phyloP scores from a whole-genome alignment of 2,329 filamentous ascomycete species.

The Aspergillus tubingensis region DNA sequence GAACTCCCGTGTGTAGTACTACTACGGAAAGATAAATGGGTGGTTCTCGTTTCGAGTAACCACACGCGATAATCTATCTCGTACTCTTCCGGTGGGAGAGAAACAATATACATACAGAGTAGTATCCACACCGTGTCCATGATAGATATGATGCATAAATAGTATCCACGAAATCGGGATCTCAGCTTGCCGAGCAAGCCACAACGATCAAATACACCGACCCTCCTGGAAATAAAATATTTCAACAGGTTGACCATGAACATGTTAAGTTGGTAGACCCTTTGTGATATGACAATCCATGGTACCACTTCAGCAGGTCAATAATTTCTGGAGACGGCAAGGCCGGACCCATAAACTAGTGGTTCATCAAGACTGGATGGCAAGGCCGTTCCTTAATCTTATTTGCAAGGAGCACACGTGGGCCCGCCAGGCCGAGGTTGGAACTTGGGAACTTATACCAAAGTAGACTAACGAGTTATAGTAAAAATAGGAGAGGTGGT shows the following conservation, averaged over 20 bases:
- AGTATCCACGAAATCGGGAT: too few species aligned
- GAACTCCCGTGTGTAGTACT: too few species aligned
- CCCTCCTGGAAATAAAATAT: neutral
- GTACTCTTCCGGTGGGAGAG: neutral
- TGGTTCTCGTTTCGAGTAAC: too few species aligned
- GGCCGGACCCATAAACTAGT: constrained; percentile 20
- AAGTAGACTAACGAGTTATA: too few species aligned
- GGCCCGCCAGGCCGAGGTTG: constrained; percentile 2
- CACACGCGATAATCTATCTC: neutral
- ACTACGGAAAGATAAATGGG: too few species aligned
- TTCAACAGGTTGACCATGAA: neutral
- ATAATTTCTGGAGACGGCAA: constrained; percentile 16
- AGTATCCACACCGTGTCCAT: too few species aligned
- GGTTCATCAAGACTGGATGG: constrained; percentile 17
- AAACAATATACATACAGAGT: too few species aligned
- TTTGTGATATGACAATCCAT: neutral
- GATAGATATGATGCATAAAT: too few species aligned
- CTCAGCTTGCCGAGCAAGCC: neutral
- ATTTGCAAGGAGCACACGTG: constrained; percentile 23
- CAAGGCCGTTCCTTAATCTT: constrained; percentile 14
- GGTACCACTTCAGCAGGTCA: neutral
- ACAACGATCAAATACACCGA: neutral
- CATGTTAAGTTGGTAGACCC: neutral
- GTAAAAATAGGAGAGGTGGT: too few species aligned
- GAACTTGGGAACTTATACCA: neutral